These are phyloP conservation scores for Chaetomium cochliodes DNA, from an alignment of 495 filamentous ascomycete species.

Conservation along the genomic window DNA sequence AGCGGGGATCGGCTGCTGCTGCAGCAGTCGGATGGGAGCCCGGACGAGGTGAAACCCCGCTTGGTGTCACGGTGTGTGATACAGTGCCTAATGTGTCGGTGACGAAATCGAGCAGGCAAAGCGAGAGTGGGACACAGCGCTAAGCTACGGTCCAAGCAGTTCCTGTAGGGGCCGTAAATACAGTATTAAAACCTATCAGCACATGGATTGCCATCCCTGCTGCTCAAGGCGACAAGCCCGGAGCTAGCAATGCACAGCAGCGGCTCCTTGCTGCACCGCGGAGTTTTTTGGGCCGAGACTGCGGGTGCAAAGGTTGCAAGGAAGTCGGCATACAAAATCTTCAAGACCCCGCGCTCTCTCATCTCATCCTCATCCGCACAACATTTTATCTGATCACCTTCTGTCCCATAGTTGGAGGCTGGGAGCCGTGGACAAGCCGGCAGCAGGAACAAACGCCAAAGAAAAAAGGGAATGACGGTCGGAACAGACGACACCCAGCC, in stretches of 20 bases:
- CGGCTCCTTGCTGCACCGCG: background rate
- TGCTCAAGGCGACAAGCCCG: no score
- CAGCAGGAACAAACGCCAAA: background rate
- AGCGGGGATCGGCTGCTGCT: background rate
- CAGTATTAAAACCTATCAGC: no score
- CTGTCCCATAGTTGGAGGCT: background rate
- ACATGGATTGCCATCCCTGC: no score
- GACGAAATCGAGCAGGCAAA: background rate
- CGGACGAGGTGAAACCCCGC: no score
- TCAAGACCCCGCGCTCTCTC: background rate
- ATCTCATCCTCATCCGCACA: background rate
- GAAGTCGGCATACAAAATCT: background rate
- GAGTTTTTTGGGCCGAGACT: background rate
- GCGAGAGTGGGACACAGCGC: no score
- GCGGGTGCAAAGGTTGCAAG: background rate
- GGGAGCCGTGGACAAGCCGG: background rate
- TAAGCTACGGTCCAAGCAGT: background rate
- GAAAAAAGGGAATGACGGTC: background rate
- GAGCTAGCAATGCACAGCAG: no score
- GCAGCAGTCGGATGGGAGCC: no score
- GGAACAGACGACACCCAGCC: conserved; percentile 19
- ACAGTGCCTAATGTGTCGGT: background rate
- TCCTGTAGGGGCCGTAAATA: no score
- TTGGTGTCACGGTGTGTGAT: background rate
- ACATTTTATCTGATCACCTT: background rate